A percentile compares a stretch with the other conserved stretches of the same genome.
phyloP scores from a whole-genome alignment of 2,329 filamentous ascomycete species.

The Reticulascus tulasneorum region DNA sequence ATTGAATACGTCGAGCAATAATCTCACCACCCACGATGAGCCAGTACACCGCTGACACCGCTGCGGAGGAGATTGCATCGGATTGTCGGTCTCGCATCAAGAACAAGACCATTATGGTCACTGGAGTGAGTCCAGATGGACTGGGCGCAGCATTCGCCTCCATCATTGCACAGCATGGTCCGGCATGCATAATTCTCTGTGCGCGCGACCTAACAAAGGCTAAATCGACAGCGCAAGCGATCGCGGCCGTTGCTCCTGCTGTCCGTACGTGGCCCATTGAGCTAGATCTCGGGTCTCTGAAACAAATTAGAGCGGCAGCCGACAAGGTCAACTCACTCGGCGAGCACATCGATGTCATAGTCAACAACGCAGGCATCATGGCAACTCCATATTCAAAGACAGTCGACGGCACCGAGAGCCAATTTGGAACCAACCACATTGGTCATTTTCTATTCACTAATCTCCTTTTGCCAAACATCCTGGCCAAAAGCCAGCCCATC shows the following conservation, averaged over 20 bases:
- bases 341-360: conserved; percentile 33
- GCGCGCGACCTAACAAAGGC: conserved; percentile 39
- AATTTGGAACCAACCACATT: conserved; percentile 33
- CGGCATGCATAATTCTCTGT: conserved; percentile 39
- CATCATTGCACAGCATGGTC: conserved; percentile 33
- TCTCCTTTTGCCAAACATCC: conserved; percentile 34
- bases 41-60: too few species aligned
- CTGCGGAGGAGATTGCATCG: too few species aligned
- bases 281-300: conserved; percentile 35
- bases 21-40: too few species aligned
- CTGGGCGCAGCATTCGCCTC: conserved; percentile 33
- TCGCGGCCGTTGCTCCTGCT: conserved; percentile 25
- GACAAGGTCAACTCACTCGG: conserved; percentile 26
- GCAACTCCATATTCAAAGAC: conserved; percentile 23
- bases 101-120: conserved; percentile 35
- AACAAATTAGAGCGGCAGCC: conserved; percentile 34
- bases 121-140: conserved; percentile 35
- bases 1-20: too few species aligned
- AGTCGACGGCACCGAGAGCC: conserved; percentile 34
- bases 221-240: conserved; percentile 29
- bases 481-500: conserved; percentile 24
- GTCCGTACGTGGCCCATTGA: conserved; percentile 28
- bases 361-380: conserved; percentile 43
- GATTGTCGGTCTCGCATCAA: conserved; percentile 29
- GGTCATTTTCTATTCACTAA: conserved; percentile 37